A percentile compares a stretch with the other conserved stretches of the same genome.
These are phyloP conservation scores for Herpetomonas muscarum DNA, from an alignment of 208 protist species.

Conservation along the genomic window DNA sequence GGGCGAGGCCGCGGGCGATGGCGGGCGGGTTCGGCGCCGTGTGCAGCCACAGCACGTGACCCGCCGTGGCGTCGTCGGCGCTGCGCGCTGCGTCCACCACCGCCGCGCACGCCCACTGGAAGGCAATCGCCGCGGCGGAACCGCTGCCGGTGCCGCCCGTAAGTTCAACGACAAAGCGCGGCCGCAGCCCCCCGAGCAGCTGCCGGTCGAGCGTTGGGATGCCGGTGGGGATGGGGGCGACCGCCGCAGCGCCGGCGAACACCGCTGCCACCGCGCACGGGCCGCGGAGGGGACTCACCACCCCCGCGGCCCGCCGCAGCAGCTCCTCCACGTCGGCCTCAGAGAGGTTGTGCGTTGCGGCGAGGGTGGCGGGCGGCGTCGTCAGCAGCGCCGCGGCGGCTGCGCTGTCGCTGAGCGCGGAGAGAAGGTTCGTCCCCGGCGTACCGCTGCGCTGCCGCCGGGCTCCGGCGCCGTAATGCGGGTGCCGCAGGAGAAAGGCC, in stretches of 20 bases:
- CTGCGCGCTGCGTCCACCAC: not conserved
- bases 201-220: conserved; percentile 38
- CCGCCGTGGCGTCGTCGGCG: not conserved
- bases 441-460: no score
- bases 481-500: not conserved
- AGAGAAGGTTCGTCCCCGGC: no score
- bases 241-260: not conserved
- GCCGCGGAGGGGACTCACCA: not conserved
- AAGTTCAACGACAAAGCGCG: conserved; percentile 52
- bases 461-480: not conserved
- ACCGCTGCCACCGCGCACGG: conserved; percentile 11
- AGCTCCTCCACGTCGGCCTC: not conserved
- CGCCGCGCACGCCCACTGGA: conserved; percentile 10
- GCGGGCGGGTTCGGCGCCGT: not conserved
- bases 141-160: conserved; percentile 29
- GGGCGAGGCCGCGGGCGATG: not conserved
- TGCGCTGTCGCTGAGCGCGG: not conserved
- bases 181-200: conserved; percentile 36
- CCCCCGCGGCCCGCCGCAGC: not conserved
- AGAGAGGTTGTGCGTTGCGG: not conserved
- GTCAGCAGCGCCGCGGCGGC: not conserved
- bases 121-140: conserved; percentile 19
- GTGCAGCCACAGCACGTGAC: conserved; percentile 7
- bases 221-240: conserved; percentile 26
- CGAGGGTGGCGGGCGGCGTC: not conserved